Evolutionary conservation across 2,329 filamentous ascomycete species (phyloP).

Genomic region (Sordariomycetes sp.): DNA sequence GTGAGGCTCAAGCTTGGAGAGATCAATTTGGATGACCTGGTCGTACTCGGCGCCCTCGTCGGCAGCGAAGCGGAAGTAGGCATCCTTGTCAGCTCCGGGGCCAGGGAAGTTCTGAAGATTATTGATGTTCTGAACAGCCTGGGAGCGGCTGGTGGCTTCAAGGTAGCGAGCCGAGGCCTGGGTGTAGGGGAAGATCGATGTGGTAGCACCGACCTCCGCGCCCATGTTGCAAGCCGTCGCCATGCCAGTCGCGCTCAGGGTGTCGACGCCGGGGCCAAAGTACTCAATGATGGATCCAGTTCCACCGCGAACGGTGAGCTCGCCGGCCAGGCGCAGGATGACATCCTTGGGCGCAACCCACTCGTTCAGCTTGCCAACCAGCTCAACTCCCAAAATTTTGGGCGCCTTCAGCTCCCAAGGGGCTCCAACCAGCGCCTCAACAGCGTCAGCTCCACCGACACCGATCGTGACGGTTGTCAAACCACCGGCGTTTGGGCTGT

Average conservation of each 20-base stretch:
- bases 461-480: constrained; percentile 91
- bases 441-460: constrained; percentile 92
- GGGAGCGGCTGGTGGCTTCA: constrained; percentile 58
- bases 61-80: constrained; percentile 58
- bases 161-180: constrained; percentile 78
- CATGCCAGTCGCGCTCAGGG: constrained; percentile 87
- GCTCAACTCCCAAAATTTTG: constrained; percentile 75
- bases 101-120: constrained; percentile 47
- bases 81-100: constrained; percentile 31
- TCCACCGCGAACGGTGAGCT: constrained; percentile 84
- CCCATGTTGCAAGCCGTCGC: constrained; percentile 88
- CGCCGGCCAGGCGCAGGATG: constrained; percentile 81
- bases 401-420: constrained; percentile 98
- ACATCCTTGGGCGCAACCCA: constrained; percentile 96
- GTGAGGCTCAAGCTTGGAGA: constrained; percentile 84
- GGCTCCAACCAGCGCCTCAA: constrained; percentile 90
- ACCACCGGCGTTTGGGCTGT: constrained; percentile 95
- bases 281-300: constrained; percentile 96
- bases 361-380: constrained; percentile 74
- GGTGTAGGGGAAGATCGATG: constrained; percentile 90
- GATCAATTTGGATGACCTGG: constrained; percentile 80
- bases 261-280: constrained; percentile 80
- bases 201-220: constrained; percentile 87
- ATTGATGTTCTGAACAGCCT: constrained; percentile 59
- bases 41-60: constrained; percentile 83